These are phyloP conservation scores for Ascochyta lentis DNA, from an alignment of 2,329 filamentous ascomycete genomes.

Conservation along the genomic window DNA sequence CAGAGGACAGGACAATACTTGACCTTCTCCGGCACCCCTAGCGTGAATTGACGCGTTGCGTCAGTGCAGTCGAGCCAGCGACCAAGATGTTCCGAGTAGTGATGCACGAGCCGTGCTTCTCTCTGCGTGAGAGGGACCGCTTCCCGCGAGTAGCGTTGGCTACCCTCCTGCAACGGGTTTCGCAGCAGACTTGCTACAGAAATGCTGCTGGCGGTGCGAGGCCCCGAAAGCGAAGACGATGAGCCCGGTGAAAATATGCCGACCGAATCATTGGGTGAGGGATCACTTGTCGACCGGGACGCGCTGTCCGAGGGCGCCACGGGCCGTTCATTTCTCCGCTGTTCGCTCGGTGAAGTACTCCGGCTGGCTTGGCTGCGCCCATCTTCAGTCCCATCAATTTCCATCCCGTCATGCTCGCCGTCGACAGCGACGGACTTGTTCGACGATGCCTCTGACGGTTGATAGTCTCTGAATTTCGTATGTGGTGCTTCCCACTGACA, in stretches of 20 bases:
- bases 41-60: conserved; percentile 39
- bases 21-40: conserved; percentile 37
- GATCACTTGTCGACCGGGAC: conserved; percentile 21
- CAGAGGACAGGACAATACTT: conserved; percentile 37
- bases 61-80: conserved; percentile 44
- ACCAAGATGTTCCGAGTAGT: conserved; percentile 40
- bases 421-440: conserved; percentile 18
- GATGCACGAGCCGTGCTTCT: conserved; percentile 38
- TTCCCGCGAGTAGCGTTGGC: conserved; percentile 10
- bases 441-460: conserved; percentile 26
- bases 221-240: conserved; percentile 6
- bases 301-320: conserved; percentile 18
- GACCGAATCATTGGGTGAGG: conserved; percentile 17
- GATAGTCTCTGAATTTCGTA: conserved; percentile 37
- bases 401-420: conserved; percentile 21
- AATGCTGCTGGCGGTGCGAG: conserved; percentile 4
- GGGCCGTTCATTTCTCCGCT: not conserved
- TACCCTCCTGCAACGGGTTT: conserved; percentile 9
- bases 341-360: conserved; percentile 25
- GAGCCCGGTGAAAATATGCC: conserved; percentile 23
- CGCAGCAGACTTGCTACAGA: conserved; percentile 23
- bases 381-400: conserved; percentile 22
- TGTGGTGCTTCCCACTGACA: conserved; percentile 41
- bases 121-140: conserved; percentile 25
- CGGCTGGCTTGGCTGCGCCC: conserved; percentile 21